phyloP scores from a whole-genome alignment of 176 grass and related monocot species.

The Eleusine indica region DNA sequence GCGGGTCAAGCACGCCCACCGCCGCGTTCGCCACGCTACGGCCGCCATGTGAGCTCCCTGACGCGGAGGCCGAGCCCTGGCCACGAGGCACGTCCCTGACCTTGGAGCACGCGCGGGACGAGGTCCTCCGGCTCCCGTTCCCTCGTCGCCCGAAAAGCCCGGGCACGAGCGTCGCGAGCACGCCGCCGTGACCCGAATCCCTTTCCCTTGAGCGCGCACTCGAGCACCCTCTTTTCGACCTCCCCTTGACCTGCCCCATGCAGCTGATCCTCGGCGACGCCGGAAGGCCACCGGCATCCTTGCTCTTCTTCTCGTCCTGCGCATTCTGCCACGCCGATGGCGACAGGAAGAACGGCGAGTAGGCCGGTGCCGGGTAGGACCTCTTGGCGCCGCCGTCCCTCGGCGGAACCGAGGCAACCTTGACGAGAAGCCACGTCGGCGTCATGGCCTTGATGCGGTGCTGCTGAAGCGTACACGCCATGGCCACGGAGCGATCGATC shows the following conservation, averaged over 20 bases:
- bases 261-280: constrained; percentile 56
- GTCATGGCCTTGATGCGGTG: constrained; percentile 32
- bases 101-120: constrained; percentile 29
- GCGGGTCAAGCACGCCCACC: constrained; percentile 21
- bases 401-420: background rate
- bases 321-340: constrained; percentile 36
- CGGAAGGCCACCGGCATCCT: background rate
- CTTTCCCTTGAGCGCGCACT: background rate
- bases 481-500: background rate
- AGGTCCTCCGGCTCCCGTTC: background rate
- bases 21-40: background rate
- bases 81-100: constrained; percentile 40
- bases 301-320: constrained; percentile 20
- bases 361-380: background rate
- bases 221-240: background rate
- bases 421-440: constrained; percentile 36
- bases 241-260: constrained; percentile 57
- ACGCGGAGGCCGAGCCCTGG: background rate
- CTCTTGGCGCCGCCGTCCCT: constrained; percentile 29
- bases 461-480: constrained; percentile 31
- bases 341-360: constrained; percentile 43
- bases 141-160: constrained; percentile 32
- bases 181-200: background rate
- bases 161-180: constrained; percentile 22
- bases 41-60: background rate